Conservation (phyloP, 768 basidiomycete species). For the Hydnomerulius pinastri region DNA sequence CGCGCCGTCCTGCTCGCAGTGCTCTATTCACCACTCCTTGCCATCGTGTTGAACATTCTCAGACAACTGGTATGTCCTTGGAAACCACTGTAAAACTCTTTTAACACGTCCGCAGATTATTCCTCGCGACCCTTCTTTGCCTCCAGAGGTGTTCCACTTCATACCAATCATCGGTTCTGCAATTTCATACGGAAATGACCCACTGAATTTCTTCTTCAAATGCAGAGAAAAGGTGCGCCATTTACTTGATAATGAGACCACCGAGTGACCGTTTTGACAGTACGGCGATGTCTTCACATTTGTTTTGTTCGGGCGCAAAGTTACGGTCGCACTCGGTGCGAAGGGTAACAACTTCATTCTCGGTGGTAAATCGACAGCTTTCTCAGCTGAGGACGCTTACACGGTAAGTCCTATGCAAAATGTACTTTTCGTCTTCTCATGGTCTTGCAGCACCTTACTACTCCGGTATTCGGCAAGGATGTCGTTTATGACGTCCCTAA, state of each 20-base stretch:
- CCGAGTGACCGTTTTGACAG: constrained; percentile 40
- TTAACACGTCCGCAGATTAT: constrained; percentile 47
- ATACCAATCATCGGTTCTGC: constrained; percentile 91
- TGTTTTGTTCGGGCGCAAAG: constrained; percentile 81
- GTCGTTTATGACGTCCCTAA: constrained; percentile 98
- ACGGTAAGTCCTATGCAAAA: constrained; percentile 51
- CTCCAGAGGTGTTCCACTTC: constrained; percentile 93
- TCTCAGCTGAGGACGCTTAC: constrained; percentile 97
- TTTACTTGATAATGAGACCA: background rate
- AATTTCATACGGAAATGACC: constrained; percentile 87
- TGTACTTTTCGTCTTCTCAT: background rate
- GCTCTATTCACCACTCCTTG: constrained; percentile 68
- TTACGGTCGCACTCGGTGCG: constrained; percentile 89
- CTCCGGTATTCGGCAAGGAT: constrained; percentile 94
- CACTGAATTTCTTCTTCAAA: constrained; percentile 81
- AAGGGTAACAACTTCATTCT: constrained; percentile 94
- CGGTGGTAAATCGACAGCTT: constrained; percentile 88
- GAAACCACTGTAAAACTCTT: background rate
- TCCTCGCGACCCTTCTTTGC: constrained; percentile 69
- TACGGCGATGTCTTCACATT: constrained; percentile 98
- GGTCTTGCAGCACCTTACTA: constrained; percentile 73
- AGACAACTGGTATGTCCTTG: constrained; percentile 67
- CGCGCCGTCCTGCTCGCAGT: constrained; percentile 41
- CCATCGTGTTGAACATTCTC: constrained; percentile 71
- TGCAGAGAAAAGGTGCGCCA: constrained; percentile 71